phyloP scores from a whole-genome alignment of 352 stramenopile species.

The Plasmopara viticola region DNA sequence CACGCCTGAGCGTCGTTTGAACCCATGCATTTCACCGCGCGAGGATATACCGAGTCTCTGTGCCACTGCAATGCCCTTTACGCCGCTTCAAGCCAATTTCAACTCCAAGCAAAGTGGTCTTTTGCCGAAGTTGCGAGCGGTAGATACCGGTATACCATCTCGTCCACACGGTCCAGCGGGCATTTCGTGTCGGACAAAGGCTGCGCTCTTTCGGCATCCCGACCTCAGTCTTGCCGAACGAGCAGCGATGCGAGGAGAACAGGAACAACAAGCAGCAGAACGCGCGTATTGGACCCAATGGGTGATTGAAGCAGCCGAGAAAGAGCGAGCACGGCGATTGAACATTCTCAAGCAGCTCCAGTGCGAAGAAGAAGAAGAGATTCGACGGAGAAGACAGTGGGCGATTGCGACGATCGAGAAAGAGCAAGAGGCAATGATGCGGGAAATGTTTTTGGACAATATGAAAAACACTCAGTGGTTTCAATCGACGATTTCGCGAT shows the following conservation, averaged over 20 bases:
- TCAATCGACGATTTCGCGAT: slow-evolving; percentile 73
- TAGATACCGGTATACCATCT: slow-evolving; percentile 2
- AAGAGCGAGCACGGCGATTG: slow-evolving; percentile 61
- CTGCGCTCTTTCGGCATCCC: slow-evolving; percentile 4
- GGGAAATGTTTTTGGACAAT: slow-evolving; percentile 80
- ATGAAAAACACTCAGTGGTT: slow-evolving; percentile 89
- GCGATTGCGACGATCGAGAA: slow-evolving; percentile 76
- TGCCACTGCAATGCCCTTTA: slow-evolving; percentile 31
- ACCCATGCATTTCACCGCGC: slow-evolving; percentile 2
- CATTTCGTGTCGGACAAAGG: background rate
- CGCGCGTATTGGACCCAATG: slow-evolving; percentile 75
- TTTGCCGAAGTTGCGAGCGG: slow-evolving; percentile 1
- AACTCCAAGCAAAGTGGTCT: slow-evolving; percentile 1
- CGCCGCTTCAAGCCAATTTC: slow-evolving; percentile 7
- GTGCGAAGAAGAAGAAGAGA: slow-evolving; percentile 66
- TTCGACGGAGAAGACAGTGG: slow-evolving; percentile 57
- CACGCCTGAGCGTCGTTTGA: slow-evolving; percentile 2
- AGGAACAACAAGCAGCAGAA: slow-evolving; percentile 31
- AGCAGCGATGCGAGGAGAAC: slow-evolving; percentile 9
- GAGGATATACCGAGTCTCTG: slow-evolving; percentile 18
- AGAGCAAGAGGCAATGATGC: slow-evolving; percentile 74
- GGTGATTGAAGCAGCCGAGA: slow-evolving; percentile 76
- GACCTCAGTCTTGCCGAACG: slow-evolving; percentile 11
- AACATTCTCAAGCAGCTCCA: slow-evolving; percentile 65
- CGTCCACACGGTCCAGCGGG: background rate